Percentiles rank a stretch among this genome's conserved stretches.
phyloP scores from a whole-genome alignment of 306 rosid genomes.

The Begonia masoniana region DNA sequence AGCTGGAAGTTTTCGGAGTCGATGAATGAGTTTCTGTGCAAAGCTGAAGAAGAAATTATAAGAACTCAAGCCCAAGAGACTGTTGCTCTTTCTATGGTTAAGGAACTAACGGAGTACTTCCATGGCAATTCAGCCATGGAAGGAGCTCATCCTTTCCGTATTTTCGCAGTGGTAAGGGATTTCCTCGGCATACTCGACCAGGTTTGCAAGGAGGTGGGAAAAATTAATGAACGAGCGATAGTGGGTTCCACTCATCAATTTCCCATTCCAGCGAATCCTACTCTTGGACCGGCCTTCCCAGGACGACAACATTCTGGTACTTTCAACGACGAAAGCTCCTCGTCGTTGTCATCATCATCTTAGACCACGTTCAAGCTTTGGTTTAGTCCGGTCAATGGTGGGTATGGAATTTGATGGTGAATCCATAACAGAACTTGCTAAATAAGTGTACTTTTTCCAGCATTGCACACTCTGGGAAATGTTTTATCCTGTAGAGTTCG shows the following conservation, averaged over 20 bases:
- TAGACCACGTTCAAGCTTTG: too few species aligned
- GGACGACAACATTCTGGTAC: constrained; percentile 34
- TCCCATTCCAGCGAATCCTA: constrained; percentile 23
- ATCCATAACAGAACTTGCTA: too few species aligned
- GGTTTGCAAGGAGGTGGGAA: constrained; percentile 82
- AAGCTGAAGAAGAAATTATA: constrained; percentile 51
- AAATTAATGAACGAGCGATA: constrained; percentile 56
- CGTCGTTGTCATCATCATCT: constrained; percentile 13
- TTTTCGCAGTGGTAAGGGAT: constrained; percentile 70
- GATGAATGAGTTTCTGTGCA: constrained; percentile 50
- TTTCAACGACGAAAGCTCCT: constrained; percentile 31
- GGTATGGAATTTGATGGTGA: too few species aligned
- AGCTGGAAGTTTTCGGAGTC: constrained; percentile 44
- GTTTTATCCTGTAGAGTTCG: too few species aligned
- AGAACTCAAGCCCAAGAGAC: constrained; percentile 45
- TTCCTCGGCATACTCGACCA: constrained; percentile 61
- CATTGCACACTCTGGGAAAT: too few species aligned
- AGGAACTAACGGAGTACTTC: constrained; percentile 75
- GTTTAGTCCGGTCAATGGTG: too few species aligned
- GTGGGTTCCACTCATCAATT: constrained; percentile 45
- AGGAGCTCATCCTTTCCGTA: constrained; percentile 80
- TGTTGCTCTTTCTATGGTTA: constrained; percentile 40
- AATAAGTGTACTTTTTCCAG: too few species aligned
- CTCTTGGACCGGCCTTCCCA: constrained; percentile 26
- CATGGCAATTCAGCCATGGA: constrained; percentile 78